Percentiles rank a stretch among this genome's conserved stretches.
Conservation (phyloP, 257 asterid genomes). For the Penstemon davidsonii region DNA sequence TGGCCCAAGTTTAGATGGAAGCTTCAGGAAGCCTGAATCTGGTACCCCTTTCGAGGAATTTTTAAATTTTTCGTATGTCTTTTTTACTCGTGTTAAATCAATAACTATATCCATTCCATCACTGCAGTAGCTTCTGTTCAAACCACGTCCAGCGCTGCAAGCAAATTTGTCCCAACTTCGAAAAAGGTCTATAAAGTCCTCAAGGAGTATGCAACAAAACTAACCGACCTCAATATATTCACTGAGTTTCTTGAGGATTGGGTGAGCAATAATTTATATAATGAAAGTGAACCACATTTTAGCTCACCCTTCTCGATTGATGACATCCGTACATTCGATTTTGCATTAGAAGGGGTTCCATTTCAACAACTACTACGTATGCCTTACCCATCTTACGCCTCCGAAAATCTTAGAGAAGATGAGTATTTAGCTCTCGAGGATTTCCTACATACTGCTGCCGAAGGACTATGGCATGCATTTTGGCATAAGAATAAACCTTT, state of each 20-base stretch:
- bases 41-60: slow-evolving; percentile 39
- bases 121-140: slow-evolving; percentile 47
- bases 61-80: not conserved
- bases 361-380: slow-evolving; percentile 89
- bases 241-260: slow-evolving; percentile 57
- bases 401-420: slow-evolving; percentile 58
- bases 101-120: not conserved
- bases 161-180: slow-evolving; percentile 62
- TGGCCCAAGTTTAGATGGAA: slow-evolving; percentile 65
- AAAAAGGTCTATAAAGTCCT: slow-evolving; percentile 57
- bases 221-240: slow-evolving; percentile 53
- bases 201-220: slow-evolving; percentile 57
- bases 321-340: slow-evolving; percentile 65
- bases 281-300: slow-evolving; percentile 35
- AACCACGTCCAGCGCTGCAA: slow-evolving; percentile 49
- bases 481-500: slow-evolving; percentile 72
- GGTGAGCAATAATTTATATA: slow-evolving; percentile 48
- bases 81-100: not conserved
- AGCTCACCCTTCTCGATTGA: slow-evolving; percentile 61
- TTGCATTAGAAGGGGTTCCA: slow-evolving; percentile 67
- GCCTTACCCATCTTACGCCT: slow-evolving; percentile 60
- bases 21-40: slow-evolving; percentile 59
- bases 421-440: slow-evolving; percentile 77
- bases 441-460: slow-evolving; percentile 67
- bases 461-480: slow-evolving; percentile 76